phyloP scores from a whole-genome alignment of 345 rosid genomes.

The Fremontodendron californicum region DNA sequence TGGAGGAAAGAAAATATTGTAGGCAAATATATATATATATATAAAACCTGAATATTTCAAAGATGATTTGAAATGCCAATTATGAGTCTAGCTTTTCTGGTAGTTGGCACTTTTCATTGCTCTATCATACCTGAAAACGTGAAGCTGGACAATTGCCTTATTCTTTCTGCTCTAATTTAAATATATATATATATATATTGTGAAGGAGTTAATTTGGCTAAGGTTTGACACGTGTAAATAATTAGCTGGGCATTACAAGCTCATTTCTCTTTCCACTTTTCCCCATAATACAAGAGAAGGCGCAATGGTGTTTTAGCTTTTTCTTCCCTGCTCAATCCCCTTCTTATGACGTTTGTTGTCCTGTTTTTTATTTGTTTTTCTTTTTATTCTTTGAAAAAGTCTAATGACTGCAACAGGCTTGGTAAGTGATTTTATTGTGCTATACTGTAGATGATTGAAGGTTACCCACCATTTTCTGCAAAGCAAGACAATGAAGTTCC shows the following conservation, averaged over 20 bases:
- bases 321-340: neutral
- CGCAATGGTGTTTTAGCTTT: neutral
- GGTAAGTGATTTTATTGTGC: slow-evolving; percentile 16
- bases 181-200: too few species aligned
- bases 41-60: neutral
- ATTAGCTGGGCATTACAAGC: neutral
- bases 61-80: neutral
- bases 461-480: slow-evolving; percentile 63
- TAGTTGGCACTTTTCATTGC: neutral
- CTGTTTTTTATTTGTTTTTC: neutral
- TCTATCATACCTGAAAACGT: neutral
- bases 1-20: neutral
- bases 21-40: neutral
- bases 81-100: neutral
- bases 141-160: neutral
- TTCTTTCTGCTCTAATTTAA: neutral
- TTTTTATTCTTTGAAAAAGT: neutral
- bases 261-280: neutral
- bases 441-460: slow-evolving; percentile 74
- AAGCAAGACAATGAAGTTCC: slow-evolving; percentile 65
- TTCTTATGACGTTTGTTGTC: neutral
- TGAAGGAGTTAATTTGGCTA: neutral
- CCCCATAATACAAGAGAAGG: neutral
- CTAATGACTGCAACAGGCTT: neutral
- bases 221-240: neutral